Evolutionary conservation across 495 filamentous ascomycete genomes (phyloP).

Genomic region (Aspergillus heteromorphus): DNA sequence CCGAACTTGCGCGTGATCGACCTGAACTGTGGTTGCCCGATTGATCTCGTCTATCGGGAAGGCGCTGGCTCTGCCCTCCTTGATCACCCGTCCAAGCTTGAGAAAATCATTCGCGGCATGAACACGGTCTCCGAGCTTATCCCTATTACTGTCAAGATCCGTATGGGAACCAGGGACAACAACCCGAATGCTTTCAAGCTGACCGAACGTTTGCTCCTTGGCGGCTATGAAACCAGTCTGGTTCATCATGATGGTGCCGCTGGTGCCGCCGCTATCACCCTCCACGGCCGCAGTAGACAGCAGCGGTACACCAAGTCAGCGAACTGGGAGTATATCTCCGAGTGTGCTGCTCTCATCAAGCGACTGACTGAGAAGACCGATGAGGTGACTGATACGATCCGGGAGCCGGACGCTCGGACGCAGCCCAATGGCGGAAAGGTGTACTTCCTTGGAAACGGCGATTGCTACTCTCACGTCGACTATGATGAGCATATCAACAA

Average conservation of each 20-base stretch:
- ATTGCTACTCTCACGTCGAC: slow-evolving; percentile 88
- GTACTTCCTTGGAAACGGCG: slow-evolving; percentile 94
- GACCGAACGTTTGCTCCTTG: slow-evolving; percentile 75
- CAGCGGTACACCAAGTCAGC: slow-evolving; percentile 87
- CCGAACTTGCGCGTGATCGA: slow-evolving; percentile 85
- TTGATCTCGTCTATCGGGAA: slow-evolving; percentile 80
- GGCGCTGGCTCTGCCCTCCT: slow-evolving; percentile 94
- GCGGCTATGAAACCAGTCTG: slow-evolving; percentile 58
- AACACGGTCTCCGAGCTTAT: slow-evolving; percentile 81
- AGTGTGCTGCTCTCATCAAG: slow-evolving; percentile 80
- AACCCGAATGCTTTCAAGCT: slow-evolving; percentile 75
- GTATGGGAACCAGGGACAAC: slow-evolving; percentile 81
- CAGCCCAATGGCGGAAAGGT: slow-evolving; percentile 58
- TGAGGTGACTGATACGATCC: slow-evolving; percentile 64
- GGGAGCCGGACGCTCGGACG: slow-evolving; percentile 64
- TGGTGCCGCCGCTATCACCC: slow-evolving; percentile 85
- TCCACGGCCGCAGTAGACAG: slow-evolving; percentile 89
- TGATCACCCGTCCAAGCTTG: slow-evolving; percentile 73
- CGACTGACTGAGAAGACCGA: slow-evolving; percentile 61
- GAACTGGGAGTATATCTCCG: slow-evolving; percentile 90
- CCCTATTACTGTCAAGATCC: slow-evolving; percentile 89
- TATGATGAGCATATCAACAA: slow-evolving; percentile 74
- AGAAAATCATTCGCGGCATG: slow-evolving; percentile 93
- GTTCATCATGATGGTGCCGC: slow-evolving; percentile 57
- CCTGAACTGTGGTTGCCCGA: slow-evolving; percentile 94